Conservation (phyloP, 495 filamentous ascomycete genomes). For the Talaromyces borbonicus region DNA sequence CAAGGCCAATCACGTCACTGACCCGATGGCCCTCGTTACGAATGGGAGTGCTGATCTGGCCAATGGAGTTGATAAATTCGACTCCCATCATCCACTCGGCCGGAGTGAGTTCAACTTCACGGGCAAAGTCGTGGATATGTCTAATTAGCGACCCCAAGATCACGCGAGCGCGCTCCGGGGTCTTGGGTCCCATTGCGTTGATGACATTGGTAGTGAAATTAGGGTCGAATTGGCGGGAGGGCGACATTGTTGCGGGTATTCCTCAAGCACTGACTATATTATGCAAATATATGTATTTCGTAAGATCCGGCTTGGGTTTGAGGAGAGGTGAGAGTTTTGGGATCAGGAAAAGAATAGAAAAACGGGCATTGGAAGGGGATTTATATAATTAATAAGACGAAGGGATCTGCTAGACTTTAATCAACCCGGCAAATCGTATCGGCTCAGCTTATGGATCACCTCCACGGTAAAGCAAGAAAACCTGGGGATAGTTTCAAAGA, state of each 20-base stretch:
- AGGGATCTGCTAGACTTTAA: background rate
- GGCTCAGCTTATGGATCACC: background rate
- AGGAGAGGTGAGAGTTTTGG: background rate
- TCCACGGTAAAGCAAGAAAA: background rate
- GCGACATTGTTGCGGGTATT: too few relatives aligned
- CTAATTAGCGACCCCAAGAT: conserved; percentile 33
- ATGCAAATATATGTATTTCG: background rate
- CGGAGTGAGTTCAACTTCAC: conserved; percentile 38
- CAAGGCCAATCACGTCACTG: conserved; percentile 63
- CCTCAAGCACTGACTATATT: too few relatives aligned
- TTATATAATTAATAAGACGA: background rate
- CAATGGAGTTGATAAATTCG: conserved; percentile 59
- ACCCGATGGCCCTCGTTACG: conserved; percentile 68
- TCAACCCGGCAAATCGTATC: background rate
- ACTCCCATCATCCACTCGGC: conserved; percentile 40
- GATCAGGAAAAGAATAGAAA: too few relatives aligned
- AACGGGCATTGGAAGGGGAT: background rate
- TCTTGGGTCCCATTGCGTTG: conserved; percentile 59
- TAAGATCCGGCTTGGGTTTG: background rate
- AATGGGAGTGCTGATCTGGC: conserved; percentile 57
- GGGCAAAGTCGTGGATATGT: conserved; percentile 39
- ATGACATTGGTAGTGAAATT: conserved; percentile 61
- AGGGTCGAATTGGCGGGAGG: conserved; percentile 40
- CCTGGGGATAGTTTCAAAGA: too few relatives aligned
- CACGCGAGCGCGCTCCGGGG: conserved; percentile 41